Conservation (phyloP, 2,329 filamentous ascomycete species). For the Aspergillus alliaceus region DNA sequence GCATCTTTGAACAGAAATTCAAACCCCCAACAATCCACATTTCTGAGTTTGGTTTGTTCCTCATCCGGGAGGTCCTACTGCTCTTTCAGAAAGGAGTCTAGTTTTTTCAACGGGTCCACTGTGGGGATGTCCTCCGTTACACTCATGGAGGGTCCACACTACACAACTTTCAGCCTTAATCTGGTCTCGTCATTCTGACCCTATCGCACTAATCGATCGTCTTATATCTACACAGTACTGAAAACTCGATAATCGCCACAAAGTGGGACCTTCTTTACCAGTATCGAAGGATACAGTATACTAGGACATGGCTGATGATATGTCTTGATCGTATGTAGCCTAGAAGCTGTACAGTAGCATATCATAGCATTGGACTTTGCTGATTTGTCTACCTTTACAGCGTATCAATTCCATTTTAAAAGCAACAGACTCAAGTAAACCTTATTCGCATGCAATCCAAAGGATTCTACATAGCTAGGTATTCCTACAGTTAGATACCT, state of each 20-base stretch:
- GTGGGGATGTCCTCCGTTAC: neutral
- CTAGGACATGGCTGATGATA: neutral
- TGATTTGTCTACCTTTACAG: too few relatives aligned
- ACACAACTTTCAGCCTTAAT: neutral
- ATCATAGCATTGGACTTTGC: neutral
- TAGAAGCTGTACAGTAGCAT: neutral
- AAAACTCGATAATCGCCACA: slow-evolving; percentile 7
- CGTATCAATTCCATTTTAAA: too few relatives aligned
- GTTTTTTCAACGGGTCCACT: neutral
- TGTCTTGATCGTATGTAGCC: neutral
- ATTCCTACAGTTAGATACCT: neutral
- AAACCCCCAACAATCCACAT: neutral
- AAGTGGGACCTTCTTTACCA: slow-evolving; percentile 2
- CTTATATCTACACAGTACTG: neutral
- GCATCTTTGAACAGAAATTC: neutral
- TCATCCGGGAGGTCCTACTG: neutral
- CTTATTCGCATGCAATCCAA: neutral
- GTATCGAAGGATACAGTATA: neutral
- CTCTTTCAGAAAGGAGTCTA: neutral
- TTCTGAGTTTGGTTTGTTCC: neutral
- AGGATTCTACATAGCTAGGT: neutral
- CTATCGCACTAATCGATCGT: neutral
- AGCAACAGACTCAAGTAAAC: neutral
- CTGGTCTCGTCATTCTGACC: slow-evolving; percentile 2
- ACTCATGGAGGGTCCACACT: neutral